Evolutionary conservation across 768 basidiomycete genomes (phyloP).

Genomic region (Macrolepiota dolichaula): DNA sequence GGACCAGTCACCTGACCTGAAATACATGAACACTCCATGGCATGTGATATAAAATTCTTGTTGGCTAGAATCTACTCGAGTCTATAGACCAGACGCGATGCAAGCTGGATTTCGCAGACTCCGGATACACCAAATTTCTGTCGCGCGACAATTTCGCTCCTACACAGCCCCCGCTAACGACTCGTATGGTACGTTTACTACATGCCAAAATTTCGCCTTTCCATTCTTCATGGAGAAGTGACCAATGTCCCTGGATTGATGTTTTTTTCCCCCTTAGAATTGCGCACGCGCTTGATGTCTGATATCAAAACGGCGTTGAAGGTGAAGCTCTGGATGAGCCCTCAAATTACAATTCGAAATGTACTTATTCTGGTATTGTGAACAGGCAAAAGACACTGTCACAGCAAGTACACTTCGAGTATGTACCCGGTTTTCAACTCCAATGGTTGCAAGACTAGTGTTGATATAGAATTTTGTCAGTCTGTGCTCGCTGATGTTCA

Average conservation of each 20-base stretch:
- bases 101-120: not conserved
- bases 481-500: slow-evolving; percentile 70
- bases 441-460: not conserved
- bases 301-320: slow-evolving; percentile 70
- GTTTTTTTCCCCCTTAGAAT: slow-evolving; percentile 36
- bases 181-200: not conserved
- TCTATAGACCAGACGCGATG: not conserved
- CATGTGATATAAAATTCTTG: not conserved
- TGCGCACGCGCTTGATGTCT: slow-evolving; percentile 47
- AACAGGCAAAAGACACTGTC: slow-evolving; percentile 2
- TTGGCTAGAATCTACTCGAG: not conserved
- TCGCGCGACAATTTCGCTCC: not conserved
- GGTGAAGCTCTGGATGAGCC: slow-evolving; percentile 29
- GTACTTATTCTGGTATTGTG: not conserved
- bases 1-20: no score
- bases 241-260: not conserved
- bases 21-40: no score
- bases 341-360: not conserved
- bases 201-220: not conserved
- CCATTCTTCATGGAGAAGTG: not conserved
- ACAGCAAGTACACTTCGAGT: slow-evolving; percentile 4
- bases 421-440: not conserved
- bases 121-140: not conserved
- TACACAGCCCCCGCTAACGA: not conserved
- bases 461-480: slow-evolving; percentile 26